phyloP scores from a whole-genome alignment of 768 basidiomycete genomes.

The Amanita fuliginea region DNA sequence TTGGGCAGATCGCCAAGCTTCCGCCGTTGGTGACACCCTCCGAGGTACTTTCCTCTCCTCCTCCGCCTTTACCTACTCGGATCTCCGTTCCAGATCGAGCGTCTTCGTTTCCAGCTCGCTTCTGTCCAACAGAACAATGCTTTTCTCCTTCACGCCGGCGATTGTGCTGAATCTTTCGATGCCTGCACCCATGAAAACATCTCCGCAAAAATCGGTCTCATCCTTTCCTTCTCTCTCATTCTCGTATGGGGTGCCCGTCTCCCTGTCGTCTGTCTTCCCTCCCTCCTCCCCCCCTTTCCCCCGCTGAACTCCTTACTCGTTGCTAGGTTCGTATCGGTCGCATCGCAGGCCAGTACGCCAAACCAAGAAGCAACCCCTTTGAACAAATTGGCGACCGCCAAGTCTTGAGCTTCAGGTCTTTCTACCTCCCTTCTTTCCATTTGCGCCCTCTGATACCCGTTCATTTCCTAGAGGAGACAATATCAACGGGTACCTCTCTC shows the following conservation, averaged over 20 bases:
- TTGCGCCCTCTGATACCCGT: neutral
- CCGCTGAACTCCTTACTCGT: too few relatives aligned
- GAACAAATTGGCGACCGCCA: slow-evolving; percentile 70
- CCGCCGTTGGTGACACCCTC: slow-evolving; percentile 90
- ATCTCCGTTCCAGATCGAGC: slow-evolving; percentile 49
- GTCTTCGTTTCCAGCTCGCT: slow-evolving; percentile 68
- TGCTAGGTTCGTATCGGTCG: slow-evolving; percentile 52
- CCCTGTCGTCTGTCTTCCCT: slow-evolving; percentile 53
- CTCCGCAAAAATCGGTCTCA: slow-evolving; percentile 78
- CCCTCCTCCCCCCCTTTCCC: too few relatives aligned
- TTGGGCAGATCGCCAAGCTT: slow-evolving; percentile 64
- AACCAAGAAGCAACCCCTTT: slow-evolving; percentile 22
- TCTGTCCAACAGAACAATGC: slow-evolving; percentile 81
- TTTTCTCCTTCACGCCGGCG: slow-evolving; percentile 93
- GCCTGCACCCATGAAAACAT: slow-evolving; percentile 87
- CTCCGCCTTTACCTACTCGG: slow-evolving; percentile 3
- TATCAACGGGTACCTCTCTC: slow-evolving; percentile 65
- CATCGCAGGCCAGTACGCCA: slow-evolving; percentile 87
- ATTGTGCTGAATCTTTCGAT: slow-evolving; percentile 94
- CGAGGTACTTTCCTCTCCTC: slow-evolving; percentile 47
- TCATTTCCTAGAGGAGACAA: slow-evolving; percentile 71
- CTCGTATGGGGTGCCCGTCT: slow-evolving; percentile 88
- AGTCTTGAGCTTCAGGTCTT: slow-evolving; percentile 80
- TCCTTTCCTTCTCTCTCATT: slow-evolving; percentile 91
- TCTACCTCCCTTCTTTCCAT: slow-evolving; percentile 3